Percentiles rank a stretch among this genome's conserved stretches.
Conservation (phyloP, 768 basidiomycete species). For the Mycena leptocephala region DNA sequence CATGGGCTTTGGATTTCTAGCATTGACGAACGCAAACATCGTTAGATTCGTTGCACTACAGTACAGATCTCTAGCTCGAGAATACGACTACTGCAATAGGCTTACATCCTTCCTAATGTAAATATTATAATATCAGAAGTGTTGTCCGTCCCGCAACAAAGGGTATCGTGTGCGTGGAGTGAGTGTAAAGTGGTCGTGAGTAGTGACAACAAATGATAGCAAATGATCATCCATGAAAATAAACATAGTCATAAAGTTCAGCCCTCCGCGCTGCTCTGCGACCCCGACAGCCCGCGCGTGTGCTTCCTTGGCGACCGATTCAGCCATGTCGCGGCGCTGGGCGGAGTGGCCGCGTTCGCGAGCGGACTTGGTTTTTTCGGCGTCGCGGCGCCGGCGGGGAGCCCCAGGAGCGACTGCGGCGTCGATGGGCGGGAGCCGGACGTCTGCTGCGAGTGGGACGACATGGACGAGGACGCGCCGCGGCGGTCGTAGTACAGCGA, state of each 20-base stretch:
- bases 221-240: neutral
- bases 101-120: constrained; percentile 17
- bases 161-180: neutral
- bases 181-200: neutral
- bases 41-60: neutral
- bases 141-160: constrained; percentile 17
- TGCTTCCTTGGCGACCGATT: constrained; percentile 31
- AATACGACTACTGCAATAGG: no score
- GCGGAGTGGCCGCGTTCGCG: neutral
- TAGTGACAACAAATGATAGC: neutral
- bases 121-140: constrained; percentile 11
- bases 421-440: constrained; percentile 18
- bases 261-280: constrained; percentile 25
- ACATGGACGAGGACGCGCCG: constrained; percentile 29
- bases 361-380: constrained; percentile 38
- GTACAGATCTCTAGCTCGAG: neutral
- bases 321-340: constrained; percentile 31
- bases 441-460: constrained; percentile 10
- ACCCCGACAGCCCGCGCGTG: constrained; percentile 15
- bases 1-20: neutral
- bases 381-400: constrained; percentile 31
- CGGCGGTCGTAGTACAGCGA: constrained; percentile 35
- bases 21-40: neutral
- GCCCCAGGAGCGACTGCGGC: constrained; percentile 32
- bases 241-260: neutral